These are phyloP conservation scores for Phytophthora syringae DNA, from an alignment of 352 stramenopile species.

Conservation along the genomic window DNA sequence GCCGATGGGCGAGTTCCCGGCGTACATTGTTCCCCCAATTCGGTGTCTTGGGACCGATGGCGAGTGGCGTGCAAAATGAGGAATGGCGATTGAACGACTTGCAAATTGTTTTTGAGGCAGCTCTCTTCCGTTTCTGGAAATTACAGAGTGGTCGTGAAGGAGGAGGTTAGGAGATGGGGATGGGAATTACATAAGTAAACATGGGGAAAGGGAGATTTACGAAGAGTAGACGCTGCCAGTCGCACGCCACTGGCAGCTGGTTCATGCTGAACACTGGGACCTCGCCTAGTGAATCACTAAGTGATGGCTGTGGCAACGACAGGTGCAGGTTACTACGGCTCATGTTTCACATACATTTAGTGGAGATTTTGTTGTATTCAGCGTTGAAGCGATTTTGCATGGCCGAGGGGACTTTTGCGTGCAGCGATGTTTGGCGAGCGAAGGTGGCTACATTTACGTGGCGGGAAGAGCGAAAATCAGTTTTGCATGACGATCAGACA, in stretches of 20 bases:
- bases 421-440: too few relatives aligned
- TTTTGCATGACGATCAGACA: too few relatives aligned
- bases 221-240: background rate
- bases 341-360: too few relatives aligned
- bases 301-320: background rate
- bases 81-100: constrained; percentile 14
- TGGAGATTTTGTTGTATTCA: too few relatives aligned
- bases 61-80: background rate
- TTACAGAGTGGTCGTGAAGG: background rate
- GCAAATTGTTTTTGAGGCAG: background rate
- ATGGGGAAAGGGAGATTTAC: background rate
- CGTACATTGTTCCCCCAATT: constrained; percentile 32
- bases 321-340: too few relatives aligned
- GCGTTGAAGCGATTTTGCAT: too few relatives aligned
- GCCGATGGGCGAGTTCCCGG: constrained; percentile 32
- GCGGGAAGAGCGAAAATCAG: too few relatives aligned
- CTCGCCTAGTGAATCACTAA: too few relatives aligned
- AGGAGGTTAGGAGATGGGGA: background rate
- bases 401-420: too few relatives aligned
- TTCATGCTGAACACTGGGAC: background rate
- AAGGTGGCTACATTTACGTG: too few relatives aligned
- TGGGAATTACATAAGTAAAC: background rate
- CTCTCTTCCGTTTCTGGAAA: background rate
- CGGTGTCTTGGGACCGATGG: background rate
- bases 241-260: constrained; percentile 1